Conservation (phyloP, 352 stramenopile genomes). For the Globisporangium heterothallicum region DNA sequence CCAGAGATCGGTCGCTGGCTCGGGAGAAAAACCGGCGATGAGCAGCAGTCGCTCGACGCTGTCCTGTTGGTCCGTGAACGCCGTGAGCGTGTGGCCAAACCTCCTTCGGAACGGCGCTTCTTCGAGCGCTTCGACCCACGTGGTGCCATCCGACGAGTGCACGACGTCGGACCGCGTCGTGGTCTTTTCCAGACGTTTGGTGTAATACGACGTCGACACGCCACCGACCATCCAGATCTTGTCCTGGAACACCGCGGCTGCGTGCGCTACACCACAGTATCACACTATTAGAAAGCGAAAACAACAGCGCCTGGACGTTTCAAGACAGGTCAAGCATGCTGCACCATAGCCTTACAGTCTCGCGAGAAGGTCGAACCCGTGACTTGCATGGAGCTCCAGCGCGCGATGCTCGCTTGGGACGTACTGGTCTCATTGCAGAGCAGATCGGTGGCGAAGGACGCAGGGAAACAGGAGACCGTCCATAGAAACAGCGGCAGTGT, state of each 20-base stretch:
- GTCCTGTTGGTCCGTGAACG: slow-evolving; percentile 52
- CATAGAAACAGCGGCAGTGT: neutral
- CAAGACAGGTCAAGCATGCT: too few species aligned
- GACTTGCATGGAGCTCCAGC: slow-evolving; percentile 44
- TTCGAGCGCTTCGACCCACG: slow-evolving; percentile 62
- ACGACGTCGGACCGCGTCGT: slow-evolving; percentile 64
- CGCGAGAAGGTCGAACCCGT: slow-evolving; percentile 47
- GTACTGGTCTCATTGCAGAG: slow-evolving; percentile 46
- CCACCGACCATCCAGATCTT: slow-evolving; percentile 73
- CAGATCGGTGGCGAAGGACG: slow-evolving; percentile 18
- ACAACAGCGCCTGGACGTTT: neutral
- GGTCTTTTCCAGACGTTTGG: slow-evolving; percentile 61
- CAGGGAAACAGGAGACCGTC: neutral
- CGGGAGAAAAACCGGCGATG: slow-evolving; percentile 68
- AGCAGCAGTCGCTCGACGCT: slow-evolving; percentile 48
- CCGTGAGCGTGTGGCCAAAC: slow-evolving; percentile 64
- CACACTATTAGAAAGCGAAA: neutral
- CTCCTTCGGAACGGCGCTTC: slow-evolving; percentile 68
- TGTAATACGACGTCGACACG: slow-evolving; percentile 73
- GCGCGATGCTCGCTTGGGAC: slow-evolving; percentile 33
- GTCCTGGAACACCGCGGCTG: slow-evolving; percentile 45
- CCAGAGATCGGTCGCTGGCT: slow-evolving; percentile 74
- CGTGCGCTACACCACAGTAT: slow-evolving; percentile 37
- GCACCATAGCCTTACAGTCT: slow-evolving; percentile 36
- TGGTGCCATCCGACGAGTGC: slow-evolving; percentile 44